phyloP scores from a whole-genome alignment of 495 filamentous ascomycete species.

The Hyaloscypha variabilis region DNA sequence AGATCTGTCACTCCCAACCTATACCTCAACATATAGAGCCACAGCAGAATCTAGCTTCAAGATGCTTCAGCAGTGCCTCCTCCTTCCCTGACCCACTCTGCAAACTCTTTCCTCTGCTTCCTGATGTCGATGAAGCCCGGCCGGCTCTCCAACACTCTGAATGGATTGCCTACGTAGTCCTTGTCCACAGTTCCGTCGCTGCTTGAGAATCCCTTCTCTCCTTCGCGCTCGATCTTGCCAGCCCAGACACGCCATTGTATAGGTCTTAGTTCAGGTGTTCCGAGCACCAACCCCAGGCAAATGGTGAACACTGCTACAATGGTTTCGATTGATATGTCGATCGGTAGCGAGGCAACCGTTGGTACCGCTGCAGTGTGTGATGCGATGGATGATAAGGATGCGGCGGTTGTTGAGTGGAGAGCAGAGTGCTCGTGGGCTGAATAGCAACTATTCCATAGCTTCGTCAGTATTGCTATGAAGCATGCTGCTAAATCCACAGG shows the following conservation, averaged over 20 bases:
- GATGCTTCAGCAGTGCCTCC: slow-evolving; percentile 3
- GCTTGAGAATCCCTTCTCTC: slow-evolving; percentile 69
- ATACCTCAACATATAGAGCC: not conserved
- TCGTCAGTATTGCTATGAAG: not conserved
- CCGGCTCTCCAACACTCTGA: slow-evolving; percentile 45
- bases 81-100: slow-evolving; percentile 64
- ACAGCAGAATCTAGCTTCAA: slow-evolving; percentile 18
- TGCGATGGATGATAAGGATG: slow-evolving; percentile 49
- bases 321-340: slow-evolving; percentile 80
- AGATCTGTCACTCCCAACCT: not conserved
- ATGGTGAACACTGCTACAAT: slow-evolving; percentile 69
- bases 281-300: slow-evolving; percentile 70
- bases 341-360: slow-evolving; percentile 54
- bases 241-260: slow-evolving; percentile 85
- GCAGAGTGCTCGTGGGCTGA: slow-evolving; percentile 83
- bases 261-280: slow-evolving; percentile 69
- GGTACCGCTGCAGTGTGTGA: slow-evolving; percentile 36
- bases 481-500: not conserved
- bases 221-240: slow-evolving; percentile 77
- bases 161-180: slow-evolving; percentile 55
- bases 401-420: slow-evolving; percentile 59
- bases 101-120: slow-evolving; percentile 75
- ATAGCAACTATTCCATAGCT: slow-evolving; percentile 62
- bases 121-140: slow-evolving; percentile 57
- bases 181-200: slow-evolving; percentile 61